Conservation (phyloP, 345 rosid genomes). For the Gynandropsis gynandra region DNA sequence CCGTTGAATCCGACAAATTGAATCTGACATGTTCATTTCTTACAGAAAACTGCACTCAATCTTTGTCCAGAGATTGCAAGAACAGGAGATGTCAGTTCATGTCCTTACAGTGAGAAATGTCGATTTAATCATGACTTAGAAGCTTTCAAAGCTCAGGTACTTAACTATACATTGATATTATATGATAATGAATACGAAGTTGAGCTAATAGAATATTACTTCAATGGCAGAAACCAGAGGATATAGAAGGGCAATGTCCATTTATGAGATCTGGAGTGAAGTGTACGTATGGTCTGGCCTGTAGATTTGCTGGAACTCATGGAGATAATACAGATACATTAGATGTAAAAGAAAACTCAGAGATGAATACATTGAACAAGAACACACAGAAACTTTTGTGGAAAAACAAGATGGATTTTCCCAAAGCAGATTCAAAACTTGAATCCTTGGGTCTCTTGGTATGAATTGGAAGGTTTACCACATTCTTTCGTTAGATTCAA, state of each 20-base stretch:
- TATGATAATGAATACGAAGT: background rate
- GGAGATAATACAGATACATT: slow-evolving; percentile 23
- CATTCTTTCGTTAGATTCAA: background rate
- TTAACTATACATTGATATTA: background rate
- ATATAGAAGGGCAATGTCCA: slow-evolving; percentile 88
- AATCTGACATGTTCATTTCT: background rate
- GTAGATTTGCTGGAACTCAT: slow-evolving; percentile 73
- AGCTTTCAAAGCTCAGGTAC: slow-evolving; percentile 70
- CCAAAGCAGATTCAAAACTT: slow-evolving; percentile 67
- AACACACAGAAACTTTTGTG: slow-evolving; percentile 83
- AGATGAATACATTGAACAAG: slow-evolving; percentile 64
- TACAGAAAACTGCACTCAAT: slow-evolving; percentile 45
- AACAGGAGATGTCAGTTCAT: slow-evolving; percentile 54
- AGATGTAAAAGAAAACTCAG: slow-evolving; percentile 31
- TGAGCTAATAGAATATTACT: background rate
- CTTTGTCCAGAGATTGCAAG: slow-evolving; percentile 69
- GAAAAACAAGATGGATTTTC: slow-evolving; percentile 70
- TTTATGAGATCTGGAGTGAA: slow-evolving; percentile 41
- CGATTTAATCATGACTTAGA: slow-evolving; percentile 78
- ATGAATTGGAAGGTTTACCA: slow-evolving; percentile 17
- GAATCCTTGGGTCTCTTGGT: slow-evolving; percentile 72
- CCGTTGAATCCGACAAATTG: too few species aligned
- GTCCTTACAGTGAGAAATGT: slow-evolving; percentile 60
- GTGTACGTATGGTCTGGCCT: slow-evolving; percentile 74
- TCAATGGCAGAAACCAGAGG: slow-evolving; percentile 67